phyloP scores from a whole-genome alignment of 2,329 filamentous ascomycete species.

The Didymella pinodella region DNA sequence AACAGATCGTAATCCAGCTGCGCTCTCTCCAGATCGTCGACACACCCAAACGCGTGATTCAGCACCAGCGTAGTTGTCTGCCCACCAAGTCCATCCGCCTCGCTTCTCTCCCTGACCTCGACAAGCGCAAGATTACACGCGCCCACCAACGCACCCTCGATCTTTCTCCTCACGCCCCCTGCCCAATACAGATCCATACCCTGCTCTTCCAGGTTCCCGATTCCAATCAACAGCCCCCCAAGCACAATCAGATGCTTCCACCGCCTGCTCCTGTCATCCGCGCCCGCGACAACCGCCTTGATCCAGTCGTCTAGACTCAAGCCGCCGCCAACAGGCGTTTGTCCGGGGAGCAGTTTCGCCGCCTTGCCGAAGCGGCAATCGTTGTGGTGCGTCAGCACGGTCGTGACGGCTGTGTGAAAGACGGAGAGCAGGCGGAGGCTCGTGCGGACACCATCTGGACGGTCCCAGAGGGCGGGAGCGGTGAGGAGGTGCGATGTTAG shows the following conservation, averaged over 20 bases:
- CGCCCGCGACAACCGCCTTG: slow-evolving; percentile 65
- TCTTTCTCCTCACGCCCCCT: slow-evolving; percentile 67
- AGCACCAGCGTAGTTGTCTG: slow-evolving; percentile 71
- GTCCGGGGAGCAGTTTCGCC: slow-evolving; percentile 38
- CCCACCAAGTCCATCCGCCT: slow-evolving; percentile 59
- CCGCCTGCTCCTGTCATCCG: slow-evolving; percentile 68
- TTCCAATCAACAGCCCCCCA: slow-evolving; percentile 78
- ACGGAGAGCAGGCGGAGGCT: slow-evolving; percentile 73
- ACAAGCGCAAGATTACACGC: slow-evolving; percentile 78
- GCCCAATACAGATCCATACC: slow-evolving; percentile 68
- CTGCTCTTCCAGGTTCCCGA: slow-evolving; percentile 58
- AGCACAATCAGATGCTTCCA: slow-evolving; percentile 89
- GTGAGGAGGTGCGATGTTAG: slow-evolving; percentile 76
- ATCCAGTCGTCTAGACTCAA: slow-evolving; percentile 65
- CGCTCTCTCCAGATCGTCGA: slow-evolving; percentile 67
- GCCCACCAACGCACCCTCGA: slow-evolving; percentile 76
- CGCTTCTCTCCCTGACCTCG: slow-evolving; percentile 60
- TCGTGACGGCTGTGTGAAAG: slow-evolving; percentile 72
- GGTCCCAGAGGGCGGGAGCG: slow-evolving; percentile 74
- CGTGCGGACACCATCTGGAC: slow-evolving; percentile 67
- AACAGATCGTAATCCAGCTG: slow-evolving; percentile 72
- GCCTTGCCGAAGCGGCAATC: slow-evolving; percentile 43
- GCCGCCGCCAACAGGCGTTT: slow-evolving; percentile 53
- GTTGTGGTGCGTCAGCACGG: slow-evolving; percentile 60
- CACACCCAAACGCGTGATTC: slow-evolving; percentile 76